Conservation (phyloP, 495 filamentous ascomycete genomes). For the Hypoxylon lienhwacheense region DNA sequence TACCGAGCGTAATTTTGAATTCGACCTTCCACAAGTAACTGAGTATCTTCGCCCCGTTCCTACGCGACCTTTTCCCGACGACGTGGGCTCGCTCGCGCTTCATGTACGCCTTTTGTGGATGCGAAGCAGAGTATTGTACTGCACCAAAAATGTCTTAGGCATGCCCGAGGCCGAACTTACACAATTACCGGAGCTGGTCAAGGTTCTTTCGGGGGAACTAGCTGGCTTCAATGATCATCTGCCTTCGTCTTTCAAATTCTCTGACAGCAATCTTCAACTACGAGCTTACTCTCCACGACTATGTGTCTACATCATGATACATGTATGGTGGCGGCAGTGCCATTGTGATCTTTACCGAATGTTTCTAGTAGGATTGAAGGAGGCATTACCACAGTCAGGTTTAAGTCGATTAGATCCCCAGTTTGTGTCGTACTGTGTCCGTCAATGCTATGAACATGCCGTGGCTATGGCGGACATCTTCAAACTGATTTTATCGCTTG, state of each 20-base stretch:
- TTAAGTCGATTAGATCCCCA: conserved; percentile 44
- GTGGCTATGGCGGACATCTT: conserved; percentile 53
- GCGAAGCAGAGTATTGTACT: conserved; percentile 48
- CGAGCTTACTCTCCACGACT: conserved; percentile 52
- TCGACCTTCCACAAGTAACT: conserved; percentile 52
- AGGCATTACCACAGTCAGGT: conserved; percentile 42
- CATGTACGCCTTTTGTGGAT: conserved; percentile 53
- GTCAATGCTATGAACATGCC: conserved; percentile 52
- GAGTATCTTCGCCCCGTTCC: conserved; percentile 46
- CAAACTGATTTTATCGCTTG: conserved; percentile 44
- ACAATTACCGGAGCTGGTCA: conserved; percentile 44
- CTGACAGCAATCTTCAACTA: conserved; percentile 51
- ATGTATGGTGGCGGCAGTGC: conserved; percentile 55
- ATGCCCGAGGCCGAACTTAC: conserved; percentile 42
- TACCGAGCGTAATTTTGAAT: conserved; percentile 57
- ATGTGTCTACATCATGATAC: conserved; percentile 55
- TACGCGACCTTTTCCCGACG: conserved; percentile 45
- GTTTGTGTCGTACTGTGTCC: conserved; percentile 44
- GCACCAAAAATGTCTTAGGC: conserved; percentile 40
- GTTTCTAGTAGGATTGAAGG: conserved; percentile 47
- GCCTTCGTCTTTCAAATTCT: conserved; percentile 50
- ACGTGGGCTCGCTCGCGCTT: conserved; percentile 52
- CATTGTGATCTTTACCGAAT: conserved; percentile 54
- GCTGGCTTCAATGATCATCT: conserved; percentile 49
- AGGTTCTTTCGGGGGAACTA: conserved; percentile 47